Base-by-base conservation (phyloP, 257 asterid species). In the Echites panduratus region DNA sequence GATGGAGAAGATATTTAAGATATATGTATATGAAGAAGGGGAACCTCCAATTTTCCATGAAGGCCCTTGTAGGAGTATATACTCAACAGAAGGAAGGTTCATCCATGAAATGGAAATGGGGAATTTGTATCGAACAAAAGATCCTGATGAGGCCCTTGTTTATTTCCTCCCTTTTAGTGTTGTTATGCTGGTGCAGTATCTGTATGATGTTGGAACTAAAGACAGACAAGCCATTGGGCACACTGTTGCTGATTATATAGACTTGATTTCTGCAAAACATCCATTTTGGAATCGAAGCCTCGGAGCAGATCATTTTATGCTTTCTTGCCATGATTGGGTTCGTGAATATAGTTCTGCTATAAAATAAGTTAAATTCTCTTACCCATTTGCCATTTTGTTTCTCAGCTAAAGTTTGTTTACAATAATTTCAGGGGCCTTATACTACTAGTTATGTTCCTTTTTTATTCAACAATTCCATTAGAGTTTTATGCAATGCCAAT, bases 261-360 rank as follows among this genome's bases (percentile, higher is more conserved):
- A 78, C 44, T 80, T 82, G 7, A 80, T 93, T 27, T 62, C 97
- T 41, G 70, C 62, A 27, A 86, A 79, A 44, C 89, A 93, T 72
- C 89, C 92, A 45, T 90, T 85, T 50, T 93, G 98, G 98, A 93
- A 93, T 61, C 79, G 75, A 41, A 90, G 87, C 53, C 88, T 77
- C 14, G 96, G 98, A 2, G 88, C 92, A 17, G 95, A 93, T 78
- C 97, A 93, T 75, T 85, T 89, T 88, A 90, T 93, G 97, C 83
- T 93, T 43, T 89, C 98, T n/a, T 93, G 97, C 49, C 97, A 93
- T 62, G 96, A 93, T 56, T 93, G 98, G 97, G 98, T 90, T 76
- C 40, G 85, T 75, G 35, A 53, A 75, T 14, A 29, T 38, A 24
- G 8, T 49, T n/a, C 17, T 38, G 57, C 9, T n/a, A n/a, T 20